Evolutionary conservation across 192 early-diverging fungal species (phyloP).

Genomic region (Diversispora epigaea): DNA sequence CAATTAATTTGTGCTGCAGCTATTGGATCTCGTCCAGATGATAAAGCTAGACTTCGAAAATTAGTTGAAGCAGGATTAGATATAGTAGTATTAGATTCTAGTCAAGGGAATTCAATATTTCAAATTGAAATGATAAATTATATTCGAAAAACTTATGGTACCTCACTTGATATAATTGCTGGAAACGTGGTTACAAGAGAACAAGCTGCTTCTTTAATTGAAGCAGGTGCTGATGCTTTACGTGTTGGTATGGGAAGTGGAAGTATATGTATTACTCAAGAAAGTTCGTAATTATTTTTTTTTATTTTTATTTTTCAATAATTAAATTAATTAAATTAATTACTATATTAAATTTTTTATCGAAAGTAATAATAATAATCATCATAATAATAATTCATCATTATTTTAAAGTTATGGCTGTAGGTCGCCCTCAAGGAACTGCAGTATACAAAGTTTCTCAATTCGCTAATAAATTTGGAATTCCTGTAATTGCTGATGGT

Average conservation of each 20-base stretch:
- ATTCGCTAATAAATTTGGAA: slow-evolving; percentile 89
- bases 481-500: slow-evolving; percentile 96
- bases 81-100: slow-evolving; percentile 93
- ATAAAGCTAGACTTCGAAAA: slow-evolving; percentile 75
- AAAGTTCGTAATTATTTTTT: slow-evolving; percentile 36
- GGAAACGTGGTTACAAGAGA: slow-evolving; percentile 98
- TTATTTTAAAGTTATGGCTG: slow-evolving; percentile 79
- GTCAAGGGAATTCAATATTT: slow-evolving; percentile 91
- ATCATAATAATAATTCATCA: not conserved
- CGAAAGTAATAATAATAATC: not conserved
- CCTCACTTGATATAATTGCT: slow-evolving; percentile 82
- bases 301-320: not conserved
- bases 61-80: slow-evolving; percentile 96
- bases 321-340: too few relatives aligned
- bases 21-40: slow-evolving; percentile 87
- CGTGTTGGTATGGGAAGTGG: slow-evolving; percentile 98
- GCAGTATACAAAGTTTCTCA: slow-evolving; percentile 95
- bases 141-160: slow-evolving; percentile 83
- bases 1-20: slow-evolving; percentile 95
- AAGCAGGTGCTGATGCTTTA: slow-evolving; percentile 92
- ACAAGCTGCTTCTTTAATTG: slow-evolving; percentile 88
- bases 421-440: slow-evolving; percentile 96
- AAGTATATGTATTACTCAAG: slow-evolving; percentile 97
- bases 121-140: slow-evolving; percentile 95
- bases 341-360: not conserved